phyloP scores from a whole-genome alignment of 176 grass and related monocot species.

The Raddia distichophylla region DNA sequence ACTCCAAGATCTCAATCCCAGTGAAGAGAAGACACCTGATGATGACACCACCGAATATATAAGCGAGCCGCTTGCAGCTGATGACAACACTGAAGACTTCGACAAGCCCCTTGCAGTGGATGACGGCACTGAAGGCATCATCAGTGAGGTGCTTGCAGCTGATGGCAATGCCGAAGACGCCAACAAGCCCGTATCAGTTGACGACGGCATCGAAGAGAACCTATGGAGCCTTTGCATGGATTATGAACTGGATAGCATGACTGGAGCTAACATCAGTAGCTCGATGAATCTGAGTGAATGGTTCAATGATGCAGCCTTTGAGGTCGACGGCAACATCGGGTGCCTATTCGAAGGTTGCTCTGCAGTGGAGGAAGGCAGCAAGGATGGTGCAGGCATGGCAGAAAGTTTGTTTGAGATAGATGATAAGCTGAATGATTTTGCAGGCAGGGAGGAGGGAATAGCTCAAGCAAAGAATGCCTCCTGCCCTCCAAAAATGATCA shows the following conservation, averaged over 20 bases:
- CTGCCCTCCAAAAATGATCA: constrained; percentile 48
- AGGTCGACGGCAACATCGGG: constrained; percentile 44
- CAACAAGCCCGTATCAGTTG: not conserved
- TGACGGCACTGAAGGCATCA: not conserved
- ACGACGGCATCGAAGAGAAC: constrained; percentile 24
- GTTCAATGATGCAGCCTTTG: constrained; percentile 39
- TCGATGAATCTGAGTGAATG: constrained; percentile 41
- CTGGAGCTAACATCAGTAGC: constrained; percentile 25
- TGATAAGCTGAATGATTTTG: constrained; percentile 31
- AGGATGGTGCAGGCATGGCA: constrained; percentile 5
- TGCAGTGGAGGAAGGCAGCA: constrained; percentile 31
- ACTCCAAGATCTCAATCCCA: constrained; percentile 24
- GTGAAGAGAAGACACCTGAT: constrained; percentile 5
- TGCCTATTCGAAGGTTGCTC: constrained; percentile 49
- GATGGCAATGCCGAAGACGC: not conserved
- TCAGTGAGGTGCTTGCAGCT: not conserved
- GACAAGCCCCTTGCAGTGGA: not conserved
- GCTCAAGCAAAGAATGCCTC: constrained; percentile 27
- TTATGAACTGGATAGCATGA: constrained; percentile 35
- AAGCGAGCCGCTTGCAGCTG: not conserved
- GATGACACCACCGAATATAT: not conserved
- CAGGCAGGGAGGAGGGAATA: constrained; percentile 32
- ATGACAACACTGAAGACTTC: not conserved
- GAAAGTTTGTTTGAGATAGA: constrained; percentile 40
- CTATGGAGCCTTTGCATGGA: constrained; percentile 59